phyloP scores from a whole-genome alignment of 768 basidiomycete genomes.

The Phlebiopsis flavidoalba region DNA sequence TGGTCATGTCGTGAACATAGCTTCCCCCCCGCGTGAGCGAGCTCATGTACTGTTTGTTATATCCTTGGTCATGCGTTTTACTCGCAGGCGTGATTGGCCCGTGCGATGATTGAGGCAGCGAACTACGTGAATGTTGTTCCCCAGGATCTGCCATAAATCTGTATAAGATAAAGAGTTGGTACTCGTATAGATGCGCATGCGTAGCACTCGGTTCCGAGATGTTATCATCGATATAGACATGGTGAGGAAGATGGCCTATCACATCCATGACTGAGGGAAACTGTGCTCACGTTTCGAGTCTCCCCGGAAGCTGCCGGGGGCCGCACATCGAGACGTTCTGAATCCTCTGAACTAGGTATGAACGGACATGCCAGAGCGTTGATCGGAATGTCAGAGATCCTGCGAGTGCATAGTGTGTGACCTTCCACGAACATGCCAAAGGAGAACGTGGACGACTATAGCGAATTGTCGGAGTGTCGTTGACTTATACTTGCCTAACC shows the following conservation, averaged over 20 bases:
- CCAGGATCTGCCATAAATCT: conserved; percentile 93
- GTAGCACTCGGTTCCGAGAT: conserved; percentile 88
- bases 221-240: conserved; percentile 99
- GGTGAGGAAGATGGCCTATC: conserved; percentile 42
- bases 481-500: neutral
- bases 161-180: too few species aligned
- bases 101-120: too few species aligned
- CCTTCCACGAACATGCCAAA: conserved; percentile 99
- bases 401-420: conserved; percentile 99
- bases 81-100: too few species aligned
- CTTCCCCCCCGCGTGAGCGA: conserved; percentile 92
- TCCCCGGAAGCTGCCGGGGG: conserved; percentile 95
- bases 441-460: conserved; percentile 89
- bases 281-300: neutral
- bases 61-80: neutral
- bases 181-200: conserved; percentile 99
- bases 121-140: neutral
- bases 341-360: conserved; percentile 92
- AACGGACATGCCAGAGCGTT: conserved; percentile 89
- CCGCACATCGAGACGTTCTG: conserved; percentile 87
- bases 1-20: conserved; percentile 99
- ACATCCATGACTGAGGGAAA: neutral
- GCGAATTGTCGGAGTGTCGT: conserved; percentile 81
- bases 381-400: conserved; percentile 92
- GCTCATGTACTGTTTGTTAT: conserved; percentile 68